These are phyloP conservation scores for Datura wrightii DNA, from an alignment of 257 asterid genomes.

Conservation along the genomic window DNA sequence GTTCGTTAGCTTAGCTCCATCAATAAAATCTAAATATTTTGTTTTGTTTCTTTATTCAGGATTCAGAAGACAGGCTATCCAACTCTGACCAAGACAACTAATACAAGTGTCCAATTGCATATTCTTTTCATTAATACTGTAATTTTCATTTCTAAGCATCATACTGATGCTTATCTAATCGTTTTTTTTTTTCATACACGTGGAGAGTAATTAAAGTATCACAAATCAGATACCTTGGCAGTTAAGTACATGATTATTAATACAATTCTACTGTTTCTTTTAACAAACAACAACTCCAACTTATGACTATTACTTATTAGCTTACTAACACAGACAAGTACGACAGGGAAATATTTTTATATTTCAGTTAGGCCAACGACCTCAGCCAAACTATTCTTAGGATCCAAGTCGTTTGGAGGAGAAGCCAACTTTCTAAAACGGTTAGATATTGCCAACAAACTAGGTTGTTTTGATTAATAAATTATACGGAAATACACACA, in stretches of 20 bases:
- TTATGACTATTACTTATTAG: neutral
- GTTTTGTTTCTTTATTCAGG: conserved; percentile 3
- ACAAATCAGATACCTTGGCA: neutral
- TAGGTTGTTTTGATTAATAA: neutral
- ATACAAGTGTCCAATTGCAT: conserved; percentile 3
- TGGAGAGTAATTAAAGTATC: neutral
- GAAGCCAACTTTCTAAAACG: neutral
- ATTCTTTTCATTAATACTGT: conserved; percentile 17
- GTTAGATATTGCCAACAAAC: conserved; percentile 25
- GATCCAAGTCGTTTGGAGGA: neutral
- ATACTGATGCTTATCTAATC: conserved; percentile 18
- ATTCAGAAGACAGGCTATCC: conserved; percentile 22
- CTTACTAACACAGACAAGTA: neutral
- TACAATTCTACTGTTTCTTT: neutral
- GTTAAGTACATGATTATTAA: neutral
- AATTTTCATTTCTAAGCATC: conserved; percentile 17
- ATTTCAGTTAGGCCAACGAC: conserved; percentile 23
- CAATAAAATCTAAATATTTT: neutral
- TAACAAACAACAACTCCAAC: neutral
- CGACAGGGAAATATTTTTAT: neutral
- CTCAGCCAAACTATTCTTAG: neutral
- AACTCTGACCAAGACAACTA: conserved; percentile 25
- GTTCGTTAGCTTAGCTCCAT: conserved; percentile 13
- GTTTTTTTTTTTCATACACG: neutral
- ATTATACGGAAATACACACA: neutral